Evolutionary conservation across 108 stramenopile species (phyloP).

Genomic region (Mayamaea pseudoterrestris): DNA sequence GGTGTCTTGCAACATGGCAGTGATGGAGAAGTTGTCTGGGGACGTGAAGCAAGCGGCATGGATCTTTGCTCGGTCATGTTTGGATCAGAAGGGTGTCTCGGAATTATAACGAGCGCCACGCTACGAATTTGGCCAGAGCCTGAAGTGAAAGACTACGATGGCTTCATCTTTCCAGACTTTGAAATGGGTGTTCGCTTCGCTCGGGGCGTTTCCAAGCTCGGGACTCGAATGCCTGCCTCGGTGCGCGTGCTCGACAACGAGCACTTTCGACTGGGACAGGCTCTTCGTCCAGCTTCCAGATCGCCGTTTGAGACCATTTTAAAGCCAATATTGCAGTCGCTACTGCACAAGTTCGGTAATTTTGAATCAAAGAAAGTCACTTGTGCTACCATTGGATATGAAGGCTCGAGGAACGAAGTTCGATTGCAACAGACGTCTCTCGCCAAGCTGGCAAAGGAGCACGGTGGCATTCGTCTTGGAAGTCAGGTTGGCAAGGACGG

Average conservation of each 20-base stretch:
- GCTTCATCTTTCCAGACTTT: slow-evolving; percentile 63
- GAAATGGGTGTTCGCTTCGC: slow-evolving; percentile 65
- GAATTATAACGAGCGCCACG: slow-evolving; percentile 81
- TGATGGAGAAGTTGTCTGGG: slow-evolving; percentile 23
- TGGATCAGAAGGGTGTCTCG: slow-evolving; percentile 88
- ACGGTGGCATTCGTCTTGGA: slow-evolving; percentile 77
- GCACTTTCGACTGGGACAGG: slow-evolving; percentile 87
- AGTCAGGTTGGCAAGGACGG: slow-evolving; percentile 62
- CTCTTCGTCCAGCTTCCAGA: slow-evolving; percentile 47
- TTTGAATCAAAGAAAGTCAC: slow-evolving; percentile 32
- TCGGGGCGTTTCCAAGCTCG: slow-evolving; percentile 42
- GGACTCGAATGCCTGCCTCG: slow-evolving; percentile 56
- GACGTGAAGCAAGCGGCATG: slow-evolving; percentile 65
- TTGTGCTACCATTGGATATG: slow-evolving; percentile 81
- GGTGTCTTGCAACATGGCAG: slow-evolving; percentile 39
- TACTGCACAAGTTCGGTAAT: not conserved
- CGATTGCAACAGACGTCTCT: slow-evolving; percentile 45
- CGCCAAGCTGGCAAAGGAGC: slow-evolving; percentile 16
- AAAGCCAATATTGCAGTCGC: slow-evolving; percentile 18
- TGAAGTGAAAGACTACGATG: slow-evolving; percentile 44
- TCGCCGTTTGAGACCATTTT: slow-evolving; percentile 11
- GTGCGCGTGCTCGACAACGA: slow-evolving; percentile 87
- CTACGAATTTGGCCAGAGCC: slow-evolving; percentile 79
- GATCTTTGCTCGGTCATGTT: slow-evolving; percentile 71
- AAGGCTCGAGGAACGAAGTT: slow-evolving; percentile 64